Evolutionary conservation across 192 early-diverging fungal species (phyloP).

Genomic region (Coemansia sp.): DNA sequence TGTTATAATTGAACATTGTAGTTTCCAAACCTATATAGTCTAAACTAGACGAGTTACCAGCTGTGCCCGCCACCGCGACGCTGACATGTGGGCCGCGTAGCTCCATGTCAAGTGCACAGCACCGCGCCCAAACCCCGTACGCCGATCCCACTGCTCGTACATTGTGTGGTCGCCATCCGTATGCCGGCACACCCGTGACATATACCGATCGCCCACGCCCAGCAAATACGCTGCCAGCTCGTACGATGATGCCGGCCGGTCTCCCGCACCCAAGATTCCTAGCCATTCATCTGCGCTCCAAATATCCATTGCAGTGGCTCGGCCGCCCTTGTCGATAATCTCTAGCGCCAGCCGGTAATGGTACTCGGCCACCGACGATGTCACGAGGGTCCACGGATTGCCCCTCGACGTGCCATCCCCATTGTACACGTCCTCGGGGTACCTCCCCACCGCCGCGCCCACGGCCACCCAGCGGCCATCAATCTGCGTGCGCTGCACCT

Average conservation of each 20-base stretch:
- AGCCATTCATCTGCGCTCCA: no score
- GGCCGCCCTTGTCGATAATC: no score
- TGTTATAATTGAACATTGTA: no score
- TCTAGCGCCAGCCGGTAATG: conserved; percentile 54
- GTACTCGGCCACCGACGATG: conserved; percentile 60
- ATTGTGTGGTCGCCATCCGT: conserved; percentile 53
- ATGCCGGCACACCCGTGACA: conserved; percentile 58
- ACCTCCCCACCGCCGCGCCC: conserved; percentile 67
- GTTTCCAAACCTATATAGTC: no score
- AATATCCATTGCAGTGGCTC: no score
- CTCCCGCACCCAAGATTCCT: no score
- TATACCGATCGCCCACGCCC: conserved; percentile 55
- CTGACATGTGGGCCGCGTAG: conserved; percentile 56
- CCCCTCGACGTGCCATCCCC: conserved; percentile 57
- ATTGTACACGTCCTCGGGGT: conserved; percentile 75
- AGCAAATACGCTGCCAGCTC: conserved; percentile 41
- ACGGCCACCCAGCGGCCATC: conserved; percentile 11
- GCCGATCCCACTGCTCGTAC: conserved; percentile 63
- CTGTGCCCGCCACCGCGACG: neutral
- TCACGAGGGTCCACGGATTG: conserved; percentile 78
- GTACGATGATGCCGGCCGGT: no score
- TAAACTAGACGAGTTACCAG: neutral
- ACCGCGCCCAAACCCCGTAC: conserved; percentile 58
- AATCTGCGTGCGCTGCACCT: conserved; percentile 13
- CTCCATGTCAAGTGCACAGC: conserved; percentile 73